Evolutionary conservation across 1,284 basidiomycete species (phyloP), one percentile per base, ranked within the genome.

Genomic region (Schizophyllum amplum): DNA sequence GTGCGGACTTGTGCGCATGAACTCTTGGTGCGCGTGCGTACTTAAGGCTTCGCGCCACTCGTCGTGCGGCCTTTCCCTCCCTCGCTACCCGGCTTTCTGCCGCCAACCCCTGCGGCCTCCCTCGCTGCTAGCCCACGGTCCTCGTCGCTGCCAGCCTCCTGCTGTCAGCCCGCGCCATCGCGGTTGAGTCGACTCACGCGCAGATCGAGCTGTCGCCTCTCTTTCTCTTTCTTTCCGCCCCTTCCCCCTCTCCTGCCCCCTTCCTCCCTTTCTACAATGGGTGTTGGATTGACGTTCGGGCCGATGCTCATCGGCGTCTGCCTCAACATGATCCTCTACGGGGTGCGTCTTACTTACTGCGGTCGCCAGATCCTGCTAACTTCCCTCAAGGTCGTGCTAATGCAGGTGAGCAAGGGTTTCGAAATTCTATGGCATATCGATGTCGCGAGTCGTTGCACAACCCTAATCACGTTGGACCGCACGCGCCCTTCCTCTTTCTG

Each of bases 311-410:
- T 77, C 54, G 76, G 77, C 2, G 68, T 70, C 7, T 74, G 72
- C 61, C 55, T 77, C 24, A 77, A 78, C 57, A 73, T 73, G 67
- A 73, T 79, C 56, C 65, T 79, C n/a, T 79, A 75, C 56, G 77
- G 77, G 54, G 76, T 79, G 55, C 62, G 71, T 60, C 48, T 15
- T 50, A n/a, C 15, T 24, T 20, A 3, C 20, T 50, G 48, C 15
- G 20, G 33, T 47, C 17, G 49, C 53, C 21, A 52, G 56, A n/a
- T n/a, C n/a, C n/a, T 22, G 53, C 53, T 49, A 23, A 54, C 47
- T 55, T 54, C 23, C 9, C 4, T 15, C 15, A 24, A 56, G 55
- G 48, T 56, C 25, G 21, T 57, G 27, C 26, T 57, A 21, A 25
- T 53, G 23, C 56, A 57, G 47, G 56, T 55, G 26, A 52, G 55